Conservation (phyloP, 768 basidiomycete species). For the Tricholoma sp. region DNA sequence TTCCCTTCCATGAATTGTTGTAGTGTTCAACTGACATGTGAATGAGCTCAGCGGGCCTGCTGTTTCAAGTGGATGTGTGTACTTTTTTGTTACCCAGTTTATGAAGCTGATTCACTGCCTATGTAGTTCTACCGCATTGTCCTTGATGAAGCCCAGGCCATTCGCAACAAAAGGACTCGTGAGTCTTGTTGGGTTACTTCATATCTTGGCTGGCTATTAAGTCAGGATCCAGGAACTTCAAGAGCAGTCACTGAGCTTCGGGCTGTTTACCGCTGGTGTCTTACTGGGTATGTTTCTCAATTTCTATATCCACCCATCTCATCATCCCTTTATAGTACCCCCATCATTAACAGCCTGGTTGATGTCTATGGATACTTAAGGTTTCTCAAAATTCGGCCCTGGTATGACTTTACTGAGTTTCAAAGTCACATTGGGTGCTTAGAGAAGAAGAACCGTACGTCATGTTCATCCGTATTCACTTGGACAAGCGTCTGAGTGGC, state of each 20-base stretch:
- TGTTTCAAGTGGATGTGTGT: conserved; percentile 46
- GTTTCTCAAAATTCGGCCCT: conserved; percentile 40
- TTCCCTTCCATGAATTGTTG: not conserved
- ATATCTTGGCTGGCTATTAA: not conserved
- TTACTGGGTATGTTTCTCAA: conserved; percentile 45
- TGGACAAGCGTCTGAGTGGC: conserved; percentile 1
- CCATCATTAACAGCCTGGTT: conserved; percentile 55
- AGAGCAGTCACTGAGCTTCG: conserved; percentile 51
- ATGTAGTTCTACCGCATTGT: conserved; percentile 46
- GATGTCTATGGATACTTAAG: conserved; percentile 50
- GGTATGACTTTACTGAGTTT: conserved; percentile 42
- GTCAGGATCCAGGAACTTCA: conserved; percentile 35
- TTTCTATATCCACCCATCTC: not conserved
- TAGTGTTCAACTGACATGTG: not conserved
- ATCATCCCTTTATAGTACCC: conserved; percentile 35
- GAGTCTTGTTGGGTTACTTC: conserved; percentile 10
- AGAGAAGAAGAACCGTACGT: conserved; percentile 52
- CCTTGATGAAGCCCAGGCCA: conserved; percentile 53
- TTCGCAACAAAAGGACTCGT: conserved; percentile 48
- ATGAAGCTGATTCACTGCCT: not conserved
- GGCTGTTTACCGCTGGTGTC: conserved; percentile 56
- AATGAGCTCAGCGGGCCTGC: conserved; percentile 31
- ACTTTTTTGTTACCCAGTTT: not conserved
- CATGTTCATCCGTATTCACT: not conserved
- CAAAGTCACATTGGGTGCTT: conserved; percentile 28